Evolutionary conservation across 192 early-diverging fungal species (phyloP), one percentile per base, ranked within the genome.

Genomic region (Entomortierella parvispora): DNA sequence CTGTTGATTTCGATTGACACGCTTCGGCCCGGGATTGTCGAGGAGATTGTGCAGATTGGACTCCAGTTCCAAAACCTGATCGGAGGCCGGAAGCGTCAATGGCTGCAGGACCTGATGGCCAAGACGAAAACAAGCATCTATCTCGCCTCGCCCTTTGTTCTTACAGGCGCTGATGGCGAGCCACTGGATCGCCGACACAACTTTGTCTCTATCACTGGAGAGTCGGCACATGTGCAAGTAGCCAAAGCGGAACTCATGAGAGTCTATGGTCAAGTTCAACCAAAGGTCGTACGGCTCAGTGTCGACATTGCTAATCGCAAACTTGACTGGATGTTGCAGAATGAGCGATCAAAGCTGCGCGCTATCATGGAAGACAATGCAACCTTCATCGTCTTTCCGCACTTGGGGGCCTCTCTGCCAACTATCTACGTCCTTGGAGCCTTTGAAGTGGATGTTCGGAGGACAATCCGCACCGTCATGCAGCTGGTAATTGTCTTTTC

Each of bases 301-400:
- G 71, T 84, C 29, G 65, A 75, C 53, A 65, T 75, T 61, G 61
- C 75, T 2, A 65, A 89, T 10, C 85, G 91, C 29, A 95, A 95
- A 62, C 65, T 93, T 65, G 93, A 95, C 66, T 95, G 92, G 93
- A 82, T 95, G 69, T 71, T 90, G 26, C 80, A 86, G 15, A 84
- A 87, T 60, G 71, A 88, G 33, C 87, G 85, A 34, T 87, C 90
- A 52, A 79, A 88, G 42, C 62, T 95, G 10, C 69, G 78, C 18
- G 81, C 86, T 62, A 91, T 95, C 60, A 92, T 93, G 90, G 70
- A 79, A 34, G 92, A 95, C 65, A 95, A 95, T 83, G 93, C 86
- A 12, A 80, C 86, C 8, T 87, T 83, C 54, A 82, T 87, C 52
- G 58, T 70, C n/a, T 82, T 92, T 34, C 91, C 93, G 6, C 62